A percentile compares a stretch with the other conserved stretches of the same genome.
These are phyloP conservation scores for Helotiales sp. DNA, from an alignment of 2,329 filamentous ascomycete species.

Conservation along the genomic window DNA sequence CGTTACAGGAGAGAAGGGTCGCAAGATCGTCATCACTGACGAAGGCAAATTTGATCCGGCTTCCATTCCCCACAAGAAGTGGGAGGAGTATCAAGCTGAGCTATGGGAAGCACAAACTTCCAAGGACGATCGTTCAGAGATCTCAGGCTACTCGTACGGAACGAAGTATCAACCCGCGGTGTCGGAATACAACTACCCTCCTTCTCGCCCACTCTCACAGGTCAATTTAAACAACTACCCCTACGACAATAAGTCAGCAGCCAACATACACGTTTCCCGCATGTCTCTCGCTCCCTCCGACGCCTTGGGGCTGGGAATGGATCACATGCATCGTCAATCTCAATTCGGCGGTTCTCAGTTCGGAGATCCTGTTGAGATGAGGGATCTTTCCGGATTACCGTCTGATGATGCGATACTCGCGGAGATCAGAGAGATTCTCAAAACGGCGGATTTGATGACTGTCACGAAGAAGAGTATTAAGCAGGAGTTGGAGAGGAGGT, in stretches of 20 bases:
- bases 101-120: slow-evolving; percentile 87
- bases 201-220: slow-evolving; percentile 49
- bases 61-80: slow-evolving; percentile 95
- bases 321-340: slow-evolving; percentile 43
- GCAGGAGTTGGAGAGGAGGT: slow-evolving; percentile 85
- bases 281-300: slow-evolving; percentile 82
- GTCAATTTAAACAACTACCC: slow-evolving; percentile 28
- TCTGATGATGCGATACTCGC: slow-evolving; percentile 86
- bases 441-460: slow-evolving; percentile 91
- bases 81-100: slow-evolving; percentile 98
- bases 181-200: slow-evolving; percentile 70
- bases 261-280: slow-evolving; percentile 51
- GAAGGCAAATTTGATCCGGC: slow-evolving; percentile 96
- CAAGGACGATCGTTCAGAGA: slow-evolving; percentile 78
- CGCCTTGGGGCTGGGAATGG: slow-evolving; percentile 44
- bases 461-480: slow-evolving; percentile 99
- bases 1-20: slow-evolving; percentile 89
- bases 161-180: slow-evolving; percentile 67
- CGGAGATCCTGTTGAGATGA: slow-evolving; percentile 68
- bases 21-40: slow-evolving; percentile 90
- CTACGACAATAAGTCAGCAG: slow-evolving; percentile 34
- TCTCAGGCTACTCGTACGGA: slow-evolving; percentile 92
- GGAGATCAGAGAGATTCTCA: slow-evolving; percentile 92
- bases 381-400: slow-evolving; percentile 71
- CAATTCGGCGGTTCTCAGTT: slow-evolving; percentile 46